A percentile compares a stretch with the other conserved stretches of the same genome.
These are phyloP conservation scores for Eucalyptus erythrocorys DNA, from an alignment of 345 rosid species.

Conservation along the genomic window DNA sequence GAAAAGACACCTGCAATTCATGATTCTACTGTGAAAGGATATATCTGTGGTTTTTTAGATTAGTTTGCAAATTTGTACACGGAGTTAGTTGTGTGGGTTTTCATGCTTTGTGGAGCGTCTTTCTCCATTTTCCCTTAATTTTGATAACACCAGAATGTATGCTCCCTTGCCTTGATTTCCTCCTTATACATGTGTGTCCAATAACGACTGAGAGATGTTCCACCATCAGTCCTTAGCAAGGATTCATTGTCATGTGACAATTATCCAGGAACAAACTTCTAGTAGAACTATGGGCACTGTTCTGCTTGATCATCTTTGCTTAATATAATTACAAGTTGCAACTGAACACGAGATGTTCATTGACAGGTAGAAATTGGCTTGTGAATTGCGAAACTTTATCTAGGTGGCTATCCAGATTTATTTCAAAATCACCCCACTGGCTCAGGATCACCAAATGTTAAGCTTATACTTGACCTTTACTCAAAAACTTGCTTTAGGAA, in stretches of 20 bases:
- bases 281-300: not conserved
- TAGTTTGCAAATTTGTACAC: not conserved
- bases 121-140: not conserved
- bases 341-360: not conserved
- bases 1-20: not conserved
- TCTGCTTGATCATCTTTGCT: not conserved
- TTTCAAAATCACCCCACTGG: not conserved
- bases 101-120: not conserved
- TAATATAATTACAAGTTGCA: not conserved
- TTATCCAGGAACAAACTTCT: not conserved
- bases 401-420: not conserved
- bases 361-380: not conserved
- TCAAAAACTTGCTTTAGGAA: not conserved
- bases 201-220: not conserved
- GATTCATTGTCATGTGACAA: not conserved
- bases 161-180: not conserved
- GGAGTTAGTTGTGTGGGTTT: not conserved
- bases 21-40: not conserved
- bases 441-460: not conserved
- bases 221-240: not conserved
- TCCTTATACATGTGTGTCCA: not conserved
- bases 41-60: not conserved
- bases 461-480: not conserved
- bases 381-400: not conserved
- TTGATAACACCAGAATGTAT: not conserved